Conservation (phyloP, 139 green algal species). For the Astrephomene gubernaculifera region DNA sequence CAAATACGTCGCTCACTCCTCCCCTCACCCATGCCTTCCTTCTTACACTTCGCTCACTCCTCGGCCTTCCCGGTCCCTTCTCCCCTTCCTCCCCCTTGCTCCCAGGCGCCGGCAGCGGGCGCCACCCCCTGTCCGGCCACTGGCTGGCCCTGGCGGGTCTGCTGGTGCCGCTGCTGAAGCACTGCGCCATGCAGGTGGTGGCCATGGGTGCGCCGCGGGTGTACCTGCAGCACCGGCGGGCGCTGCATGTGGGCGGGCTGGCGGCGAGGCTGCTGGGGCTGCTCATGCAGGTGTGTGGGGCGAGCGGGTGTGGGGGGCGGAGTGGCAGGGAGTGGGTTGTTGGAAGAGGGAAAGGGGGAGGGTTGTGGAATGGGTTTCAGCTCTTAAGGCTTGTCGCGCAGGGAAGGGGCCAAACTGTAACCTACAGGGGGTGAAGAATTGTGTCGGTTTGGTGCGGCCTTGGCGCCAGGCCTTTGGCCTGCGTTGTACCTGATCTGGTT, state of each 20-base stretch:
- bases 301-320: background rate
- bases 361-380: background rate
- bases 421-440: no score
- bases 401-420: no score
- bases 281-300: constrained; percentile 26
- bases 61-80: no score
- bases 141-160: constrained; percentile 16
- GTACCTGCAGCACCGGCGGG: constrained; percentile 20
- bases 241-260: background rate
- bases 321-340: background rate
- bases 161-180: constrained; percentile 5
- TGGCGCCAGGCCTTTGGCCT: no score
- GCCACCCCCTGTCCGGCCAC: constrained; percentile 18
- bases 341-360: background rate
- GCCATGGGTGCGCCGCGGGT: background rate
- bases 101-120: constrained; percentile 5
- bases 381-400: no score
- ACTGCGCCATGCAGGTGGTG: background rate
- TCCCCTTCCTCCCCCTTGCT: background rate
- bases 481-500: no score
- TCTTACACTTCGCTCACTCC: no score
- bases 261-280: constrained; percentile 15
- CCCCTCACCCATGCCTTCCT: no score
- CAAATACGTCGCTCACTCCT: no score
- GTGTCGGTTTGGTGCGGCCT: no score